These are phyloP conservation scores for Phycomyces blakesleeanus DNA, from an alignment of 192 early-diverging fungal species.

Conservation along the genomic window DNA sequence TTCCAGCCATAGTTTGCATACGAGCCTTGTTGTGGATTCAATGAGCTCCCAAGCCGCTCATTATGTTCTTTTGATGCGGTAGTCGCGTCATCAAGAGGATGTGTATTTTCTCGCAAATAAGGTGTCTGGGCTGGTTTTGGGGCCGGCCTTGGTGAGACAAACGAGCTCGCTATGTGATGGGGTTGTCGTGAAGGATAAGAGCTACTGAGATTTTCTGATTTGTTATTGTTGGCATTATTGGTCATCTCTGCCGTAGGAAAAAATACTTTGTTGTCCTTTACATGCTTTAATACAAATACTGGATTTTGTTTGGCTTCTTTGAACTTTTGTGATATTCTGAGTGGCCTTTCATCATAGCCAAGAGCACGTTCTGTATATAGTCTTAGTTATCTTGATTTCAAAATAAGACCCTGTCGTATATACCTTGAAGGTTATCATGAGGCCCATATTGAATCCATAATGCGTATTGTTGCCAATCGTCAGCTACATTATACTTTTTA, in stretches of 20 bases:
- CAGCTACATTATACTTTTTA: conserved; percentile 88
- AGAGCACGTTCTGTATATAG: conserved; percentile 54
- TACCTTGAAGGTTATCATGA: conserved; percentile 53
- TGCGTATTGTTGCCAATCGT: conserved; percentile 82
- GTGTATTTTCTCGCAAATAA: background rate
- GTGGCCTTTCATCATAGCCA: conserved; percentile 75
- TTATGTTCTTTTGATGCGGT: background rate
- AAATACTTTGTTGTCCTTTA: conserved; percentile 60
- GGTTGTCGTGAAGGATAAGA: conserved; percentile 3
- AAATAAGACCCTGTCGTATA: background rate
- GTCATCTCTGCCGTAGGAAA: conserved; percentile 22
- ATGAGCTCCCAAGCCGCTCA: background rate
- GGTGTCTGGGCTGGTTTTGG: conserved; percentile 10
- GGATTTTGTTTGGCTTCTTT: conserved; percentile 68
- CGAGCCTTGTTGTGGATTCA: background rate
- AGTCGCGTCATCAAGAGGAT: conserved; percentile 8
- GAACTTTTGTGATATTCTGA: conserved; percentile 67
- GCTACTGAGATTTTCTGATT: conserved; percentile 10
- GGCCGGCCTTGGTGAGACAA: conserved; percentile 3
- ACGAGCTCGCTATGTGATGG: conserved; percentile 8
- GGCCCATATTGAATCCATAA: conserved; percentile 75
- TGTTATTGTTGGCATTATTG: background rate
- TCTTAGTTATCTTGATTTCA: background rate
- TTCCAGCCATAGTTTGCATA: background rate
- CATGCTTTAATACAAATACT: conserved; percentile 72